These are phyloP conservation scores for Phytophthora quininea DNA, from an alignment of 352 stramenopile genomes.

Conservation along the genomic window DNA sequence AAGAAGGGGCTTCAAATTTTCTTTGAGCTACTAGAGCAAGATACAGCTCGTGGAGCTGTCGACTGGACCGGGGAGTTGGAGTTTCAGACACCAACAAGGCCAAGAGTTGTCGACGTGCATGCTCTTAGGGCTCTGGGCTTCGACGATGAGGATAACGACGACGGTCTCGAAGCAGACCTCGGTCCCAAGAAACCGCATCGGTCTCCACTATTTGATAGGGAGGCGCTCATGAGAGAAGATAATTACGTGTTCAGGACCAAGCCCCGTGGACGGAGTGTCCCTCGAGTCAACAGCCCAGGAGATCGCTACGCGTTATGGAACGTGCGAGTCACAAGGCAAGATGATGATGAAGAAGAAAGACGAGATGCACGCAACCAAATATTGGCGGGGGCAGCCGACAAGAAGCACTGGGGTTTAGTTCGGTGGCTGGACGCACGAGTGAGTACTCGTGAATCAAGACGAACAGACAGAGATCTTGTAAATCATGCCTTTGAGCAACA, in stretches of 20 bases:
- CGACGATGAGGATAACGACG: neutral
- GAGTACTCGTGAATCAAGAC: neutral
- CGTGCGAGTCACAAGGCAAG: neutral
- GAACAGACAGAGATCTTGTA: neutral
- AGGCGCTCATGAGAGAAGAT: neutral
- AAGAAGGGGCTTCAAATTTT: neutral
- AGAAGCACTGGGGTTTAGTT: neutral
- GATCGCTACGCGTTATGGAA: neutral
- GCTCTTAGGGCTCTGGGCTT: neutral
- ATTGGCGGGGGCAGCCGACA: neutral
- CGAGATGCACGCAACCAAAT: neutral
- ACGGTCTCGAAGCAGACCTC: neutral
- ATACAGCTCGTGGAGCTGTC: neutral
- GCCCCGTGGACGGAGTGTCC: neutral
- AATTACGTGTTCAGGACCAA: neutral
- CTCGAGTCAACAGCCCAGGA: neutral
- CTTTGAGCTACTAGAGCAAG: neutral
- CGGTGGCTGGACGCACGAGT: neutral
- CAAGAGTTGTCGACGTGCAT: neutral
- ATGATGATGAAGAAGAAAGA: too few relatives aligned
- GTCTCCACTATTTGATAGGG: neutral
- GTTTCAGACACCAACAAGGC: neutral
- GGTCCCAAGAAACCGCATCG: neutral
- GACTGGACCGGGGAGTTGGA: neutral
- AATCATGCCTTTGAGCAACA: neutral